Conservation (phyloP, 495 filamentous ascomycete genomes). For the Penicillium atrosanguineum region DNA sequence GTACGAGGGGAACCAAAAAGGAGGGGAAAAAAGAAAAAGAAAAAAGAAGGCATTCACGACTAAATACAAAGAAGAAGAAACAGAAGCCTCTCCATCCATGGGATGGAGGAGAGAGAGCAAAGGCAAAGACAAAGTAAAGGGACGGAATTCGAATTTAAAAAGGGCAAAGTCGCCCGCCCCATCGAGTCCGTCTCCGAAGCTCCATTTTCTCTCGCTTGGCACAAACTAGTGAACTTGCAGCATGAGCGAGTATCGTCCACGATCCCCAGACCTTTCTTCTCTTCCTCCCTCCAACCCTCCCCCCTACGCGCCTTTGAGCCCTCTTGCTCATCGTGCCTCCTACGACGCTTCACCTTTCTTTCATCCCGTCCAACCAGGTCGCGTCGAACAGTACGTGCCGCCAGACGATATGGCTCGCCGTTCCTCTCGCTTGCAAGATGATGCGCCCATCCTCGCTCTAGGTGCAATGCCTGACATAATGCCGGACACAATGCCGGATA, state of each 20-base stretch:
- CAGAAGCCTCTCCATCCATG: slow-evolving; percentile 5
- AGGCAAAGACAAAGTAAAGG: slow-evolving; percentile 14
- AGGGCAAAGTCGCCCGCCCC: slow-evolving; percentile 20
- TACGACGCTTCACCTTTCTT: slow-evolving; percentile 44
- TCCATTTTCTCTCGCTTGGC: slow-evolving; percentile 1
- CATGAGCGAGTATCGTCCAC: slow-evolving; percentile 31
- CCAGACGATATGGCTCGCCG: slow-evolving; percentile 48
- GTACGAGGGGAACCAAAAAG: slow-evolving; percentile 4
- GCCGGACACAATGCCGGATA: no score
- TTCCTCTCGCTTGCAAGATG: slow-evolving; percentile 40
- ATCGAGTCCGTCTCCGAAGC: background rate
- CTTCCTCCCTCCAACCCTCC: slow-evolving; percentile 17
- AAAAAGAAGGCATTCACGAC: slow-evolving; percentile 3
- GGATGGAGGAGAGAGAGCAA: slow-evolving; percentile 23
- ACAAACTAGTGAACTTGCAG: slow-evolving; percentile 7
- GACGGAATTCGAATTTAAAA: slow-evolving; percentile 30
- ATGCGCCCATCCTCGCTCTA: slow-evolving; percentile 23
- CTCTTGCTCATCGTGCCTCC: slow-evolving; percentile 39
- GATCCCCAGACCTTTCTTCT: slow-evolving; percentile 30
- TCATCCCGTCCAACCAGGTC: slow-evolving; percentile 32
- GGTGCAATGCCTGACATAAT: slow-evolving; percentile 3
- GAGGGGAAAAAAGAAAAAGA: slow-evolving; percentile 4
- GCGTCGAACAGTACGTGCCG: slow-evolving; percentile 39
- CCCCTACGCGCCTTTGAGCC: slow-evolving; percentile 34
- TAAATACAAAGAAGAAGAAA: background rate